Conservation (phyloP, 2,329 filamentous ascomycete genomes). For the Diplodia sapinea region DNA sequence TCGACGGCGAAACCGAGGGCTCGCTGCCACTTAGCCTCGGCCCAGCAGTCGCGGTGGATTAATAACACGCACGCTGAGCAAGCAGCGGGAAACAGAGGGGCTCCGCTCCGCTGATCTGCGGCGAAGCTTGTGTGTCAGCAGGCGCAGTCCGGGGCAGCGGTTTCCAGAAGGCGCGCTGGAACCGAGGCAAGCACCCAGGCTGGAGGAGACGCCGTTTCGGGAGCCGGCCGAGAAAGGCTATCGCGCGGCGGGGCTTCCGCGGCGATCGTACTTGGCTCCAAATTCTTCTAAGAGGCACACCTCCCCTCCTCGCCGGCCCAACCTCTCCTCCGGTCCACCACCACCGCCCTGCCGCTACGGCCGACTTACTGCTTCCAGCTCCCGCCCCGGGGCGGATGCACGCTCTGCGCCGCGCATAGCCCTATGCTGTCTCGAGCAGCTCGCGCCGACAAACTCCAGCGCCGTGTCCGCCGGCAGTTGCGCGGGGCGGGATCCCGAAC, state of each 20-base stretch:
- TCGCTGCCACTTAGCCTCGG: conserved; percentile 9
- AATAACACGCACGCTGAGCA: conserved; percentile 17
- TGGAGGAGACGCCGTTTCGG: conserved; percentile 3
- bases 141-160: conserved; percentile 3
- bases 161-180: background rate
- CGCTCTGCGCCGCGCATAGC: background rate
- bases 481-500: background rate
- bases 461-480: conserved; percentile 4
- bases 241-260: conserved; percentile 18
- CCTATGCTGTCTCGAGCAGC: conserved; percentile 22
- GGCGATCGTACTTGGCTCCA: background rate
- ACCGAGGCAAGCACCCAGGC: background rate
- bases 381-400: conserved; percentile 11
- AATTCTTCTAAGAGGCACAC: background rate
- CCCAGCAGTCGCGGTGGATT: background rate
- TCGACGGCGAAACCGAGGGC: background rate
- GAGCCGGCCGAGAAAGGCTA: background rate
- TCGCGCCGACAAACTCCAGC: conserved; percentile 28
- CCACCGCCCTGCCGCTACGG: background rate
- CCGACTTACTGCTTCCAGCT: conserved; percentile 19
- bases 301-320: background rate
- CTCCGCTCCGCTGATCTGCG: background rate
- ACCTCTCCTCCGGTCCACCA: background rate
- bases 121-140: conserved; percentile 4
- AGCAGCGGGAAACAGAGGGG: background rate